Evolutionary conservation across 2,329 filamentous ascomycete genomes (phyloP).

Genomic region (Dendrostoma leiphaemia): DNA sequence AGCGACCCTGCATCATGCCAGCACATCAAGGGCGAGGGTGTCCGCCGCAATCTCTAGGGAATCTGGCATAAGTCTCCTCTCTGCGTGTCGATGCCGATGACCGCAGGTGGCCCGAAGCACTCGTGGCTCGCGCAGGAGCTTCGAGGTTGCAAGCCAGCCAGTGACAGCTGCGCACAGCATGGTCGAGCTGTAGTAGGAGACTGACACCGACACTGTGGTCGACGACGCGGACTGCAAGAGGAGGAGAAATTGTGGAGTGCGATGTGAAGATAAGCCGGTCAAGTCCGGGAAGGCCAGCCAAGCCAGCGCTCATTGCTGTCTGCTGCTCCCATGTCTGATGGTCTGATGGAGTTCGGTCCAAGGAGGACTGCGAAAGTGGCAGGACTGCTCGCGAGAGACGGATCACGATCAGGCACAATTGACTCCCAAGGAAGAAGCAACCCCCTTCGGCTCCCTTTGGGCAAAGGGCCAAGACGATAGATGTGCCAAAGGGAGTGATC

Average conservation of each 20-base stretch:
- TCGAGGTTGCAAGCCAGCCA: not conserved
- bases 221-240: not conserved
- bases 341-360: too few relatives aligned
- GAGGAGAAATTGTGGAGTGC: not conserved
- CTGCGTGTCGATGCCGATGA: not conserved
- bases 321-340: not conserved
- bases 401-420: too few relatives aligned
- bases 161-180: not conserved
- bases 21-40: constrained; percentile 4
- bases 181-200: not conserved
- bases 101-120: not conserved
- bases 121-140: not conserved
- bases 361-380: too few relatives aligned
- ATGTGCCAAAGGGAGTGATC: not conserved
- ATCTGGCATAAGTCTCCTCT: not conserved
- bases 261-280: not conserved
- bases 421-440: too few relatives aligned
- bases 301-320: too few relatives aligned
- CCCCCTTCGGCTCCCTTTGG: too few relatives aligned
- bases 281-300: not conserved
- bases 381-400: too few relatives aligned
- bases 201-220: not conserved
- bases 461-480: not conserved
- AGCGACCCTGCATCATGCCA: not conserved
- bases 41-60: not conserved